Percentiles rank a stretch among this genome's conserved stretches.
phyloP scores from a whole-genome alignment of 164 flowering plant species.

The Sedum album region DNA sequence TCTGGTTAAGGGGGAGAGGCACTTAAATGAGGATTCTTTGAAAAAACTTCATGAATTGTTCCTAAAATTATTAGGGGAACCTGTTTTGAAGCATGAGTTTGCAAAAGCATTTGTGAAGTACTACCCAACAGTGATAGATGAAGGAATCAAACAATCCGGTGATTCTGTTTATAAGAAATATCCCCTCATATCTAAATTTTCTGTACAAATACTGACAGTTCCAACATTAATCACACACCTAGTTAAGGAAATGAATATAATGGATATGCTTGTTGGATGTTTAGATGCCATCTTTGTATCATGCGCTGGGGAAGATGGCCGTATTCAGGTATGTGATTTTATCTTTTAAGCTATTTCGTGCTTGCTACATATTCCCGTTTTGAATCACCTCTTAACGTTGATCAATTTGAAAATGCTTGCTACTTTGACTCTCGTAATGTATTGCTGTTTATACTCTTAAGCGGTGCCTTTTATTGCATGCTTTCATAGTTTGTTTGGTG shows the following conservation, averaged over 20 bases:
- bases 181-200: conserved; percentile 57
- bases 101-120: conserved; percentile 63
- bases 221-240: conserved; percentile 78
- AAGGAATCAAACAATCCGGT: conserved; percentile 38
- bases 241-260: conserved; percentile 71
- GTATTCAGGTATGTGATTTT: conserved; percentile 56
- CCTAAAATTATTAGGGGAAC: conserved; percentile 82
- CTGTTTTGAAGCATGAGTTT: conserved; percentile 81
- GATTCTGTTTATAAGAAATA: conserved; percentile 35
- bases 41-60: conserved; percentile 75
- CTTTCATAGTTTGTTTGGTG: neutral
- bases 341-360: neutral
- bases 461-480: too few relatives aligned
- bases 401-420: neutral
- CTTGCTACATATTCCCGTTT: neutral
- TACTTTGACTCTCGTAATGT: neutral
- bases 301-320: conserved; percentile 67
- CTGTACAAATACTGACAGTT: conserved; percentile 92
- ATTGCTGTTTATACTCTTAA: neutral
- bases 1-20: conserved; percentile 69
- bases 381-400: neutral
- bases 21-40: conserved; percentile 31
- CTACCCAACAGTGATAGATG: conserved; percentile 57
- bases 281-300: conserved; percentile 53
- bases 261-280: conserved; percentile 57